phyloP scores from a whole-genome alignment of 2,329 filamentous ascomycete species.

The Pseudopithomyces chartarum region DNA sequence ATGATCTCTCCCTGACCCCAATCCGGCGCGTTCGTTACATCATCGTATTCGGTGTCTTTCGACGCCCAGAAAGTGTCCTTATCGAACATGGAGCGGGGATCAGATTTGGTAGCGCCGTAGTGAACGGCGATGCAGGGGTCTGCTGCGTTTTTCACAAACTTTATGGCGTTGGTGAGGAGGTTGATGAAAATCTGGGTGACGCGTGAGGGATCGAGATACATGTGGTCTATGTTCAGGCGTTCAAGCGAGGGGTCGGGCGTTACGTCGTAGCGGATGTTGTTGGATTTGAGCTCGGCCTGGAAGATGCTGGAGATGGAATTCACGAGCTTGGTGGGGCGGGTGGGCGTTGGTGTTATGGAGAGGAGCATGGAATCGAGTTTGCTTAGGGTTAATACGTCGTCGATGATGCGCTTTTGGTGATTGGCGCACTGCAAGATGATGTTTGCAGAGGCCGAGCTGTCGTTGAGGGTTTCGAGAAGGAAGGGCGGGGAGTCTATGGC shows the following conservation, averaged over 20 bases:
- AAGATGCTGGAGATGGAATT: slow-evolving; percentile 45
- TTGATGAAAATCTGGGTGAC: slow-evolving; percentile 77
- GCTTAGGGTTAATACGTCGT: slow-evolving; percentile 53
- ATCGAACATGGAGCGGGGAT: slow-evolving; percentile 33
- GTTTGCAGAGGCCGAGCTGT: slow-evolving; percentile 43
- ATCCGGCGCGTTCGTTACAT: slow-evolving; percentile 34
- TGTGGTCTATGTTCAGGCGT: slow-evolving; percentile 43
- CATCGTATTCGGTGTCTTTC: slow-evolving; percentile 22
- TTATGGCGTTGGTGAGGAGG: slow-evolving; percentile 63
- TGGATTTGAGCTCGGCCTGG: slow-evolving; percentile 43
- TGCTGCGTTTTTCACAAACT: slow-evolving; percentile 46
- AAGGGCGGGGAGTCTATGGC: slow-evolving; percentile 27
- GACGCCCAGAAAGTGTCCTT: slow-evolving; percentile 38
- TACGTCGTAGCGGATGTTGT: slow-evolving; percentile 35
- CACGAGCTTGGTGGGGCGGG: slow-evolving; percentile 44
- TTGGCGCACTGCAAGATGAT: slow-evolving; percentile 53
- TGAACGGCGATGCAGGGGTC: slow-evolving; percentile 45
- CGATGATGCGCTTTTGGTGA: slow-evolving; percentile 55
- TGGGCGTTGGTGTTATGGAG: slow-evolving; percentile 48
- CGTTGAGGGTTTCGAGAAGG: slow-evolving; percentile 32
- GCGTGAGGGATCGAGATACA: slow-evolving; percentile 50
- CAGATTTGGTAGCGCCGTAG: slow-evolving; percentile 37
- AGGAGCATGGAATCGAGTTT: slow-evolving; percentile 53
- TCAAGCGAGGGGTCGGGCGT: slow-evolving; percentile 44
- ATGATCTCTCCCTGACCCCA: slow-evolving; percentile 47